These are phyloP conservation scores for Scheffersomyces lignicola DNA, from an alignment of 1,139 yeast genomes.

Conservation along the genomic window DNA sequence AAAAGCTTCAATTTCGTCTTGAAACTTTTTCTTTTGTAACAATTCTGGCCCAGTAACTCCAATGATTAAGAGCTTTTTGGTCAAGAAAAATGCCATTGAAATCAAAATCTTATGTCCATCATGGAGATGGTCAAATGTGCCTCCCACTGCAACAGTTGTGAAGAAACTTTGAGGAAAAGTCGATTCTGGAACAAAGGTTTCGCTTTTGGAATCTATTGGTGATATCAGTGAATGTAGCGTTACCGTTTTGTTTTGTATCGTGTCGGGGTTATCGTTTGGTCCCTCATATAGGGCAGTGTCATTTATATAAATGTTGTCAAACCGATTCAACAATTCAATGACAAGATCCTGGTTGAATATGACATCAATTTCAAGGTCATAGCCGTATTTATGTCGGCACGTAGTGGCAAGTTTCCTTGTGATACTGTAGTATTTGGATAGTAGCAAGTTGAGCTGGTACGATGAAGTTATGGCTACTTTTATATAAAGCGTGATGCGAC, in stretches of 20 bases:
- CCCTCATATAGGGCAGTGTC: too few relatives aligned
- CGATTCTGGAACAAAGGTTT: too few relatives aligned
- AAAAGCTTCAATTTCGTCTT: slow-evolving; percentile 63
- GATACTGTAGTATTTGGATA: slow-evolving; percentile 27
- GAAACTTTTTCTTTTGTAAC: slow-evolving; percentile 70
- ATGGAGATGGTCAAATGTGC: slow-evolving; percentile 95
- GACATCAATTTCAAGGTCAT: slow-evolving; percentile 29
- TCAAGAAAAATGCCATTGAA: slow-evolving; percentile 67
- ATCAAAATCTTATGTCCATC: slow-evolving; percentile 91
- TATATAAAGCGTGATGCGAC: slow-evolving; percentile 5
- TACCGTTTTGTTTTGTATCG: too few relatives aligned
- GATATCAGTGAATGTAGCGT: too few relatives aligned
- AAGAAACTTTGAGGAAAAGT: too few relatives aligned
- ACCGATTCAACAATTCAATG: too few relatives aligned
- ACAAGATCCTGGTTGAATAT: slow-evolving; percentile 29
- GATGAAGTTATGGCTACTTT: slow-evolving; percentile 29
- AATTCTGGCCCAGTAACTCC: slow-evolving; percentile 86
- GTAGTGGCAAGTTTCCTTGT: slow-evolving; percentile 21
- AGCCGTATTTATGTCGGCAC: slow-evolving; percentile 22
- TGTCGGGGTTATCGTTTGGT: too few relatives aligned
- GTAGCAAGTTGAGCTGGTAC: slow-evolving; percentile 22
- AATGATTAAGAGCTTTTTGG: slow-evolving; percentile 57
- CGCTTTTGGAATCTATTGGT: too few relatives aligned
- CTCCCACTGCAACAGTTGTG: slow-evolving; percentile 69
- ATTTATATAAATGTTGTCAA: too few relatives aligned